Evolutionary conservation across 164 flowering plant species (phyloP), one percentile per base, ranked within the genome.

Genomic region (Pachysandra terminalis): DNA sequence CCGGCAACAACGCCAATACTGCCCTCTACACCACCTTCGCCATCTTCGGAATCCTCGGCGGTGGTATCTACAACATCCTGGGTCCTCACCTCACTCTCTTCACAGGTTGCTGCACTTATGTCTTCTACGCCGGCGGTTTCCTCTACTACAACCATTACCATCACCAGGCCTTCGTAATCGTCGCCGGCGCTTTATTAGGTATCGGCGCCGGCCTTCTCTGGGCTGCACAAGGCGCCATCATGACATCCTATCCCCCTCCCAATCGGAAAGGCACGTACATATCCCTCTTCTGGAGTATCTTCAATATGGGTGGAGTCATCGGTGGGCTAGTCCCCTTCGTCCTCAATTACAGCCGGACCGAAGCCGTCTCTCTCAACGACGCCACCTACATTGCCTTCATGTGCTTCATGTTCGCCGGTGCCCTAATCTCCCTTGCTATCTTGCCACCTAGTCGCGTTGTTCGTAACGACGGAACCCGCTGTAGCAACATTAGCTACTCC

Each of bases 251-350:
- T 67, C 99, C 99, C 0, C 85, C 96, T 0, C 60, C 77, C 1
- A 27, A 64, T 2, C 80, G 93, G 0, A 95, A 92, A 57, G 98
- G 97, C 19, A 81, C 84, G 22, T 95, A 89, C 65, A 90, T 95
- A 3, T 81, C 97, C 1, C 48, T 89, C 37, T 92, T 95, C 67
- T 95, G 99, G 99, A 81, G 90, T 52, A 87, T 89, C 49, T 95
- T 90, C 79, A 95, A 92, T 74, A 64, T 92, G 85, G 99, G 99
- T 19, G 99, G 98, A 35, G 97, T 95, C 41, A 83, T 95, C 56
- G 99, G 99, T 27, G 98, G 99, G 6, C 74, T 92, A 0, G 86
- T 95, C 51, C 99, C 98, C 0, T 90, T 95, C 66, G 26, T 82
- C 9, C 68, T 83, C 15, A 95, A 95, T 76, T 92, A 85, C 75